Percentiles rank a stretch among this genome's conserved stretches.
Evolutionary conservation across 73 alveolate genomes (phyloP).

Genomic region (Paramecium primaurelia): DNA sequence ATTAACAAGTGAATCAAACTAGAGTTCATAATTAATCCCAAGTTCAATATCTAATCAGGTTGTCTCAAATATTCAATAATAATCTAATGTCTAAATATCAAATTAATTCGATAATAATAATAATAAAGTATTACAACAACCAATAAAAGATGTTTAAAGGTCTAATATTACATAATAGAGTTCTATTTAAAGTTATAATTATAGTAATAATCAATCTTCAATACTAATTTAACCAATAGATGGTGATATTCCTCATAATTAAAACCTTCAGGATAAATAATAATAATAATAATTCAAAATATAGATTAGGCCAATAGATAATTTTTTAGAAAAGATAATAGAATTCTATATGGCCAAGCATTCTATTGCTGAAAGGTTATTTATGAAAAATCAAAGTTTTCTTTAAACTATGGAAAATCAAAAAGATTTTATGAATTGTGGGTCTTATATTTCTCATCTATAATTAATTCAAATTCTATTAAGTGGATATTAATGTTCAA

Average conservation of each 20-base stretch:
- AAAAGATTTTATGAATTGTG: not conserved
- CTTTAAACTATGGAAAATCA: not conserved
- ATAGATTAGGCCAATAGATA: not conserved
- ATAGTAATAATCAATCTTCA: not conserved
- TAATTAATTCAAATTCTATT: not conserved
- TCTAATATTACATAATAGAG: not conserved
- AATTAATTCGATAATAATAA: too few relatives aligned
- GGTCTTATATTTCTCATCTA: not conserved
- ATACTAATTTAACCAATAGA: too few relatives aligned
- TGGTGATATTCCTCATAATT: not conserved
- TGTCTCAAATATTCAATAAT: too few relatives aligned
- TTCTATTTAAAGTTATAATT: not conserved
- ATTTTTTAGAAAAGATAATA: not conserved
- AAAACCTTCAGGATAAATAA: not conserved
- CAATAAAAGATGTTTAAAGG: too few relatives aligned
- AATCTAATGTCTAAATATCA: too few relatives aligned
- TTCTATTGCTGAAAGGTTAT: not conserved
- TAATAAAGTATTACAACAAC: too few relatives aligned
- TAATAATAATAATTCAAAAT: not conserved
- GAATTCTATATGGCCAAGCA: not conserved
- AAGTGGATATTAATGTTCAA: not conserved
- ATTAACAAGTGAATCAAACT: too few relatives aligned
- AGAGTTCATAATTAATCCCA: too few relatives aligned
- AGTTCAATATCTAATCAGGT: too few relatives aligned
- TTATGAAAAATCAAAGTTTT: not conserved